Conservation (phyloP, 2,329 filamentous ascomycete species). For the Xylaria digitata region DNA sequence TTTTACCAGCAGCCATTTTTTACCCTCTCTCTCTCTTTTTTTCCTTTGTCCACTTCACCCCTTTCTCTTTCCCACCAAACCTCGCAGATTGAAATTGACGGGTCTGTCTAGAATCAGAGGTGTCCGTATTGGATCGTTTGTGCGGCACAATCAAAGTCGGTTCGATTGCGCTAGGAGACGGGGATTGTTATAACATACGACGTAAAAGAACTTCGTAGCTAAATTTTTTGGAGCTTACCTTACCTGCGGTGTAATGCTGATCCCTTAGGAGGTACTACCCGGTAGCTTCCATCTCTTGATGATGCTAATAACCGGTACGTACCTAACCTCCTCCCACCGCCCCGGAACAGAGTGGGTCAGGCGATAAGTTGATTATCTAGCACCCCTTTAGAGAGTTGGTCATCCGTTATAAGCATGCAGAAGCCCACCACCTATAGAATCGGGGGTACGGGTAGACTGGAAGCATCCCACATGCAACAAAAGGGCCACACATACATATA, state of each 20-base stretch:
- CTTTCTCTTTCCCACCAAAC: background rate
- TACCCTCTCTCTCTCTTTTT: background rate
- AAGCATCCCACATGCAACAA: no score
- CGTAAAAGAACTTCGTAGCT: background rate
- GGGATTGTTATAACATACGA: constrained; percentile 2
- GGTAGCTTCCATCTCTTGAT: background rate
- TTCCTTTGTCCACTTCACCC: background rate
- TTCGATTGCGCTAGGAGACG: background rate
- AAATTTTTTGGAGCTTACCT: constrained; percentile 18
- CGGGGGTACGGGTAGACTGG: no score
- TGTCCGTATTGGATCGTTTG: background rate
- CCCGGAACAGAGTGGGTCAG: background rate
- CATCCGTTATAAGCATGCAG: background rate
- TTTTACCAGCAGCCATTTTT: constrained; percentile 38
- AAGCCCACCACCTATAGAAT: background rate
- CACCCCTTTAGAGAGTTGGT: background rate
- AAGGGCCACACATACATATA: no score
- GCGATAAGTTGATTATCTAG: background rate
- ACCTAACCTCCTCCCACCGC: no score
- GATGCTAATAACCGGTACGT: constrained; percentile 4
- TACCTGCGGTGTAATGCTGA: background rate
- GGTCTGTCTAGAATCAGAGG: no score
- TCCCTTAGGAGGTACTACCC: background rate
- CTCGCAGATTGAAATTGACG: constrained; percentile 1
- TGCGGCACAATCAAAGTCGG: background rate